phyloP scores from a whole-genome alignment of 23 red algal species.

The Gracilaria domingensis region DNA sequence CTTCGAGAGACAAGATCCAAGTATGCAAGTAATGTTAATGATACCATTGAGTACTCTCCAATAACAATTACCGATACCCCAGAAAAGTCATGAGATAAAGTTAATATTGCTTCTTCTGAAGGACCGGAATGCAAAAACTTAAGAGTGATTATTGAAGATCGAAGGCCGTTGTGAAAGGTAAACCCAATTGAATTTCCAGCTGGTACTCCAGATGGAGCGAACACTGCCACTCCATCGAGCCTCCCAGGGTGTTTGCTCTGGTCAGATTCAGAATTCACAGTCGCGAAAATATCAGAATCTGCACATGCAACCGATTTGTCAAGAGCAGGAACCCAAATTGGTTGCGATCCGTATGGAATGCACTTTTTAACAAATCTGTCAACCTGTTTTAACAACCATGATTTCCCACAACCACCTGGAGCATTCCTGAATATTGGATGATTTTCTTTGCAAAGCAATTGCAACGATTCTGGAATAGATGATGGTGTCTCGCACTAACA shows the following conservation, averaged over 20 bases:
- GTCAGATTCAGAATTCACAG: too few relatives aligned
- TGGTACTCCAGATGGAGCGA: neutral
- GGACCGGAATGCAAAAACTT: neutral
- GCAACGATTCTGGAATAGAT: neutral
- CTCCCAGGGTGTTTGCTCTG: neutral
- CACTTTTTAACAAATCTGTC: neutral
- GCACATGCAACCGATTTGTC: neutral
- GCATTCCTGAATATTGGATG: neutral
- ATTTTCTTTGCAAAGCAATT: neutral
- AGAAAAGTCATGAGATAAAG: neutral
- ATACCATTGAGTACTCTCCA: neutral
- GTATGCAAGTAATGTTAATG: neutral
- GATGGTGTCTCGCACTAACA: neutral
- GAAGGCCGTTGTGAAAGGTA: neutral
- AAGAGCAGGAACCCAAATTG: neutral
- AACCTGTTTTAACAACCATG: neutral
- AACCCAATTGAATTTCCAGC: neutral
- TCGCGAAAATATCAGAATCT: neutral
- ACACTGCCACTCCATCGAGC: neutral
- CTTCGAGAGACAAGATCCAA: neutral
- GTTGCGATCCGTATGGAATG: neutral
- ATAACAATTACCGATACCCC: neutral
- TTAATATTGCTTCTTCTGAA: neutral
- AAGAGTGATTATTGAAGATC: neutral
- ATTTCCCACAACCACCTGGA: neutral